Conservation (phyloP, 2,329 filamentous ascomycete genomes). For the Lachnellula arida region DNA sequence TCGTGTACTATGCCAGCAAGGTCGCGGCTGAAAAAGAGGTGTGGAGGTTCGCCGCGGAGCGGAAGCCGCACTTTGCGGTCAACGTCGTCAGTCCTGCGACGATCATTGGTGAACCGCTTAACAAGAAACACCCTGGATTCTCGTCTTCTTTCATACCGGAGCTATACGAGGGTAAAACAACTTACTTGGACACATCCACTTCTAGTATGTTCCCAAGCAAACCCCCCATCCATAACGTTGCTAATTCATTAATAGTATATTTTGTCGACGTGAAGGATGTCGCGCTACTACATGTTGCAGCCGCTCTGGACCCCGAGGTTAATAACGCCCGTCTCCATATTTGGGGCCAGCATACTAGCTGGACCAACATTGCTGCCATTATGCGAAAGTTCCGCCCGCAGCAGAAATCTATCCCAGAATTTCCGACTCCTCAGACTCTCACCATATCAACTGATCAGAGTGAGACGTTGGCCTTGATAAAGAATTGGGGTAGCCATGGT, state of each 20-base stretch:
- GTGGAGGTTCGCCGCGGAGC: slow-evolving; percentile 36
- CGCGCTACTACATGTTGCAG: slow-evolving; percentile 28
- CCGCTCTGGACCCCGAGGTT: slow-evolving; percentile 25
- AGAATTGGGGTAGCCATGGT: slow-evolving; percentile 16
- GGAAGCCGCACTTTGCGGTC: slow-evolving; percentile 27
- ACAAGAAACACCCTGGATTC: not conserved
- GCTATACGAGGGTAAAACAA: not conserved
- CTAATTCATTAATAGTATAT: not conserved
- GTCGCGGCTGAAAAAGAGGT: slow-evolving; percentile 33
- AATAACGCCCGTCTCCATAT: slow-evolving; percentile 20
- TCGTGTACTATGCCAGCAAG: slow-evolving; percentile 38
- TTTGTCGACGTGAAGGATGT: slow-evolving; percentile 25
- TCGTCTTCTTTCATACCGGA: not conserved
- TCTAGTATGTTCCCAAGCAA: not conserved
- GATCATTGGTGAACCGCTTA: slow-evolving; percentile 11
- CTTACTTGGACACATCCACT: not conserved
- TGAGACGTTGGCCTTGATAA: slow-evolving; percentile 12
- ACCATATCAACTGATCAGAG: slow-evolving; percentile 10
- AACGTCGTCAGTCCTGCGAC: slow-evolving; percentile 24
- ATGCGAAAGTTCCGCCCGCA: slow-evolving; percentile 20
- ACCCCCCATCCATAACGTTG: not conserved
- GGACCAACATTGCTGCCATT: slow-evolving; percentile 25
- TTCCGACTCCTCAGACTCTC: slow-evolving; percentile 8
- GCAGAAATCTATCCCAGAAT: slow-evolving; percentile 18
- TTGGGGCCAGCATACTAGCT: slow-evolving; percentile 20